A percentile compares a stretch with the other conserved stretches of the same genome.
Conservation (phyloP, 2,329 filamentous ascomycete genomes). For the Calonectria ilicicola region DNA sequence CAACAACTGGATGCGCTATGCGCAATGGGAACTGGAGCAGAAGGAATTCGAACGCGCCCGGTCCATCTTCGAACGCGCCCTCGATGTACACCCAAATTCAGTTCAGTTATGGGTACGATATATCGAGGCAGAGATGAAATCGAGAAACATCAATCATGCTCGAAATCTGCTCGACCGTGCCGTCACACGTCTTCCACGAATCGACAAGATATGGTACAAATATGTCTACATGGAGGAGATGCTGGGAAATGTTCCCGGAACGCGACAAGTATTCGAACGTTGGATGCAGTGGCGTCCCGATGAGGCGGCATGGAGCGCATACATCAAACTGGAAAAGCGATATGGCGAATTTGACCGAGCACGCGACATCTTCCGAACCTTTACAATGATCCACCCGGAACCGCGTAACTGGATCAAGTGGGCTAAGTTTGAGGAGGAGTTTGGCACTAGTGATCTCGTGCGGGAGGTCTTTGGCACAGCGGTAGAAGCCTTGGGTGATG, state of each 20-base stretch:
- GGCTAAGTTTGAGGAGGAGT: slow-evolving; percentile 97
- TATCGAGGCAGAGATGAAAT: slow-evolving; percentile 95
- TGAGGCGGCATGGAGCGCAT: slow-evolving; percentile 93
- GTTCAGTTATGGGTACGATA: slow-evolving; percentile 92
- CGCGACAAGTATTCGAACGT: slow-evolving; percentile 92
- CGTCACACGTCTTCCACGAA: slow-evolving; percentile 88
- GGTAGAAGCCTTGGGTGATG: slow-evolving; percentile 90
- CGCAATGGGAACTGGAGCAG: slow-evolving; percentile 96
- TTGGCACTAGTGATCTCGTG: slow-evolving; percentile 90
- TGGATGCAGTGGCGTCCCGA: slow-evolving; percentile 99
- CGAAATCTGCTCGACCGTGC: slow-evolving; percentile 94
- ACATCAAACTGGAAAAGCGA: slow-evolving; percentile 96
- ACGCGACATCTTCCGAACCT: slow-evolving; percentile 89
- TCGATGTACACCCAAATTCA: slow-evolving; percentile 91
- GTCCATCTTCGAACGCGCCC: slow-evolving; percentile 92
- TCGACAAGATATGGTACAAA: slow-evolving; percentile 99
- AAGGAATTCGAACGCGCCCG: slow-evolving; percentile 95
- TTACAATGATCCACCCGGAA: slow-evolving; percentile 93
- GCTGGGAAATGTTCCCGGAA: slow-evolving; percentile 91
- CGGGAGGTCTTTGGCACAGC: slow-evolving; percentile 91
- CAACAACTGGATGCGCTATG: slow-evolving; percentile 99
- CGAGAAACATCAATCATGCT: slow-evolving; percentile 94
- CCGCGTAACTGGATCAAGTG: slow-evolving; percentile 99
- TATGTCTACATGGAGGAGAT: slow-evolving; percentile 99
- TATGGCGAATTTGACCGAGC: slow-evolving; percentile 93